Percentiles rank a stretch among this genome's conserved stretches.
phyloP scores from a whole-genome alignment of 345 rosid species.

The Heritiera littoralis region DNA sequence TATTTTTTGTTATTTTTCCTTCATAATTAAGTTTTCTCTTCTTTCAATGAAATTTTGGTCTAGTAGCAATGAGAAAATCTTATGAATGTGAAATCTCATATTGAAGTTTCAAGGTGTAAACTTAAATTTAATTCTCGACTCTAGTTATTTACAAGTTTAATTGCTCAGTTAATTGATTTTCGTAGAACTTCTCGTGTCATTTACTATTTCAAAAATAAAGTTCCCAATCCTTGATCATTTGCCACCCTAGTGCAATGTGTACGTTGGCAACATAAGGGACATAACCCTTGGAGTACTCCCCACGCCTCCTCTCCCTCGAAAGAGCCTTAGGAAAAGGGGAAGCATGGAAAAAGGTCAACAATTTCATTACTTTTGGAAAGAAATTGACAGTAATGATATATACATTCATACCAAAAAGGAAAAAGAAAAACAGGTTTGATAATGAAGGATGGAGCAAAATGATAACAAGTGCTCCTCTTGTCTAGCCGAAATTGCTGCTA shows the following conservation, averaged over 20 bases:
- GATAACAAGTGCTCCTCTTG: neutral
- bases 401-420: neutral
- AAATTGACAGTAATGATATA: neutral
- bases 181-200: no score
- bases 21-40: no score
- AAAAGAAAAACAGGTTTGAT: neutral
- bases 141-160: no score
- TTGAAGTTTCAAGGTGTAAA: no score
- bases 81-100: no score
- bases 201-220: no score
- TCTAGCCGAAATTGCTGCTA: neutral
- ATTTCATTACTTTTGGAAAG: neutral
- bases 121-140: no score
- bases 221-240: neutral
- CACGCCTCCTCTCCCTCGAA: neutral
- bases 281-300: neutral
- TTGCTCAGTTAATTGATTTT: no score
- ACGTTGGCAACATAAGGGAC: conserved; percentile 10
- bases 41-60: no score
- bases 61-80: no score
- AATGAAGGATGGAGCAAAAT: neutral
- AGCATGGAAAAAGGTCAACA: neutral
- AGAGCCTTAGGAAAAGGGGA: conserved; percentile 1
- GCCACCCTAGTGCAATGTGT: neutral
- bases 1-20: no score